Conservation (phyloP, 2,329 filamentous ascomycete genomes). For the Aspergillus pseudonomiae region DNA sequence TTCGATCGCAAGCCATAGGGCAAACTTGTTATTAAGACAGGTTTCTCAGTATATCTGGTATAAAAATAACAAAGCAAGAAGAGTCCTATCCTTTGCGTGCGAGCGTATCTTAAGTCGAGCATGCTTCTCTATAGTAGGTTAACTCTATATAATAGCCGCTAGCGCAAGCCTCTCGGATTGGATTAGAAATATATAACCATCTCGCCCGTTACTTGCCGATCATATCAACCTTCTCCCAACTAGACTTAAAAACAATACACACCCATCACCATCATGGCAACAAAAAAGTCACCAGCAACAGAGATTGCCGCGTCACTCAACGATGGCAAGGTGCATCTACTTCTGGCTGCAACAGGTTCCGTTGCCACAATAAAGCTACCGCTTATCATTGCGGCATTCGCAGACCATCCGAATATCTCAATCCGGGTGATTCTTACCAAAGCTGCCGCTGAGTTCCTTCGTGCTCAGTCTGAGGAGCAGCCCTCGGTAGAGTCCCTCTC, state of each 20-base stretch:
- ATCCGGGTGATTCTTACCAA: constrained; percentile 83
- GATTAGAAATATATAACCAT: not conserved
- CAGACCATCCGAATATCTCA: constrained; percentile 58
- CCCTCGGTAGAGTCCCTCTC: constrained; percentile 65
- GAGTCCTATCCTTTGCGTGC: not conserved
- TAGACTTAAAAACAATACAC: not conserved
- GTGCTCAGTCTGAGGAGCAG: constrained; percentile 70
- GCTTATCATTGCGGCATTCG: constrained; percentile 59
- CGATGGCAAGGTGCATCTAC: constrained; percentile 32
- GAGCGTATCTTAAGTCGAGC: not conserved
- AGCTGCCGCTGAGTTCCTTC: constrained; percentile 68
- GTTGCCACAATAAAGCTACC: constrained; percentile 89
- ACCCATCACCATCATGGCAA: not conserved
- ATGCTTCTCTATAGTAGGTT: not conserved
- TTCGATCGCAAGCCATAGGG: not conserved
- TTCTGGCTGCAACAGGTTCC: constrained; percentile 69
- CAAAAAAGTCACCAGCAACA: not conserved
- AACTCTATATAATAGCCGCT: not conserved
- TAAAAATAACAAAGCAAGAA: not conserved
- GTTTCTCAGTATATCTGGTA: not conserved
- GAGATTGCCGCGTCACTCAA: constrained; percentile 9
- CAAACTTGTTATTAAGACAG: not conserved
- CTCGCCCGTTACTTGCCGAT: not conserved
- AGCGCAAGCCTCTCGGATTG: not conserved
- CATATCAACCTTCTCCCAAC: not conserved